Evolutionary conservation across 345 rosid genomes (phyloP).

Genomic region (Trapa bicornis): DNA sequence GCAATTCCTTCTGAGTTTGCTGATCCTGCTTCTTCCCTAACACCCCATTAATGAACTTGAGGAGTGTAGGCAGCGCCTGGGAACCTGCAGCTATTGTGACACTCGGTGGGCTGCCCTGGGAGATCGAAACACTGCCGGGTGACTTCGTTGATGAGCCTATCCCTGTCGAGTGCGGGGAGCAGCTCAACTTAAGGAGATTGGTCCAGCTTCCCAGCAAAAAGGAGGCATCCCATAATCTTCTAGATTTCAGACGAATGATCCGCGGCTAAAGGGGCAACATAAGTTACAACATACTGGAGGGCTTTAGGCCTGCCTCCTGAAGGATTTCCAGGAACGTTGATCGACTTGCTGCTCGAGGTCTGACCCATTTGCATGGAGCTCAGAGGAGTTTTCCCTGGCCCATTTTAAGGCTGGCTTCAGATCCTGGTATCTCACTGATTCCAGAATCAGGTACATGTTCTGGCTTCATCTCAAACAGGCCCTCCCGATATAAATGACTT

Average conservation of each 20-base stretch:
- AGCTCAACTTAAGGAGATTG: constrained; percentile 43
- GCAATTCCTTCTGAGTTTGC: constrained; percentile 51
- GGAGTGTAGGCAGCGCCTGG: constrained; percentile 51
- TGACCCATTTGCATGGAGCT: constrained; percentile 36
- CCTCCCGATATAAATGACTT: constrained; percentile 54
- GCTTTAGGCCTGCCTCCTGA: constrained; percentile 46
- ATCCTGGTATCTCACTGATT: constrained; percentile 40
- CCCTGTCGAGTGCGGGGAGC: constrained; percentile 33
- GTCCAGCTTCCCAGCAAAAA: constrained; percentile 45
- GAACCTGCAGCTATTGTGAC: constrained; percentile 53
- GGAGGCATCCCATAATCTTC: constrained; percentile 38
- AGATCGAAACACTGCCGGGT: constrained; percentile 36
- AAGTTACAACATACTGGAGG: constrained; percentile 41
- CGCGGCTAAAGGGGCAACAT: constrained; percentile 33
- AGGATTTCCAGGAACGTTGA: constrained; percentile 46
- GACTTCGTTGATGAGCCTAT: constrained; percentile 34
- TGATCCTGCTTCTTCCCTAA: constrained; percentile 58
- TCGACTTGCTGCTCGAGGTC: constrained; percentile 50
- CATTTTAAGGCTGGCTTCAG: constrained; percentile 68
- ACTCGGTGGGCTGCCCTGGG: constrained; percentile 39
- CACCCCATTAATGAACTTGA: constrained; percentile 60
- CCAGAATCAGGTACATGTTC: constrained; percentile 34
- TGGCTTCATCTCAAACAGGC: constrained; percentile 33
- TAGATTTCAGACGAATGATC: constrained; percentile 30
- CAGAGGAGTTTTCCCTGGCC: constrained; percentile 37